Percentiles rank a stretch among this genome's conserved stretches.
Evolutionary conservation across 2,329 filamentous ascomycete genomes (phyloP).

Genomic region (Ascochyta pisi): DNA sequence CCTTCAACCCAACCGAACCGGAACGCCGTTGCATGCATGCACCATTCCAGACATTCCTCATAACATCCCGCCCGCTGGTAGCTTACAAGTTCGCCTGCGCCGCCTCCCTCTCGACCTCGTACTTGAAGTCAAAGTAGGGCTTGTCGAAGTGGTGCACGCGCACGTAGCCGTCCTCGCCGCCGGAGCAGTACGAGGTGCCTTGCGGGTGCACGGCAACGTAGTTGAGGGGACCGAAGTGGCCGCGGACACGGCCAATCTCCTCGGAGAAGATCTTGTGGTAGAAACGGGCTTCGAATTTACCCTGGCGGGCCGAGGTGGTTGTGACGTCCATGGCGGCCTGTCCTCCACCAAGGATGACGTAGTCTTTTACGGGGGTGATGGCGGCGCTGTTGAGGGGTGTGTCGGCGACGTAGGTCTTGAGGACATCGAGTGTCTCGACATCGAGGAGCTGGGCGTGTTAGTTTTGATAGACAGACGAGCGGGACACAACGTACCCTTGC

Average conservation of each 20-base stretch:
- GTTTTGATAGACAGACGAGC: not conserved
- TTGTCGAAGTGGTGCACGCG: constrained; percentile 99
- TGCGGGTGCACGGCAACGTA: constrained; percentile 93
- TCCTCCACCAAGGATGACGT: constrained; percentile 95
- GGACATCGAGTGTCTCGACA: constrained; percentile 82
- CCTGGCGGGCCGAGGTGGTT: constrained; percentile 89
- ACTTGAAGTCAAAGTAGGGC: constrained; percentile 97
- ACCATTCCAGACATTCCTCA: constrained; percentile 34
- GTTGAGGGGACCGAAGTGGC: constrained; percentile 96
- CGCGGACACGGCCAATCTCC: constrained; percentile 95
- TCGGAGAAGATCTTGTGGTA: constrained; percentile 99
- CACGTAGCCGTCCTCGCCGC: constrained; percentile 98
- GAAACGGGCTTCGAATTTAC: constrained; percentile 99
- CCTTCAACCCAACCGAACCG: constrained; percentile 26
- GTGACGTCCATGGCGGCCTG: constrained; percentile 99
- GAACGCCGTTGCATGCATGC: constrained; percentile 50
- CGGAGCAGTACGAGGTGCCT: constrained; percentile 90
- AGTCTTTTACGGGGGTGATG: constrained; percentile 96
- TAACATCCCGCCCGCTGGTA: constrained; percentile 21
- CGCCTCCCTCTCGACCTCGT: constrained; percentile 91
- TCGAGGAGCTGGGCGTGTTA: constrained; percentile 70
- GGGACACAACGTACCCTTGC: constrained; percentile 69
- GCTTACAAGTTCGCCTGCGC: constrained; percentile 41
- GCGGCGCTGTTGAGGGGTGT: constrained; percentile 95
- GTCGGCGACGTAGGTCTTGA: constrained; percentile 92